Conservation (phyloP, 192 early-diverging fungal species). For the Umbelopsis vinacea region DNA sequence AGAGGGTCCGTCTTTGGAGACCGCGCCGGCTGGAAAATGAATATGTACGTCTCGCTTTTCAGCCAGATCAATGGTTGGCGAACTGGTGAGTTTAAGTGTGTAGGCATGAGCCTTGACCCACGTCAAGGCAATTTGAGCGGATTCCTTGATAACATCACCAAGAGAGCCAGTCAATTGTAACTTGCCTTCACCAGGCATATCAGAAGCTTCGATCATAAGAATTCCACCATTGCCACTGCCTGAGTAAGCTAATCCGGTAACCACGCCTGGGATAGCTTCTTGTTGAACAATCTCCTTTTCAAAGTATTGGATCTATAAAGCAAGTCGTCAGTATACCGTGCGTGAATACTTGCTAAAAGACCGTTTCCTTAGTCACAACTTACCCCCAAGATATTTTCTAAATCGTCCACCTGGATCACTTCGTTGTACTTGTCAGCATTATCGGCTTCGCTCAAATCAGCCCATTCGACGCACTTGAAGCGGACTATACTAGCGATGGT, state of each 20-base stretch:
- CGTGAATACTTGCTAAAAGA: not conserved
- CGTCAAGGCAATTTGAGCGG: constrained; percentile 70
- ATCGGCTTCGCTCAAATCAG: constrained; percentile 55
- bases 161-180: constrained; percentile 73
- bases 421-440: constrained; percentile 47
- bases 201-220: constrained; percentile 79
- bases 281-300: constrained; percentile 71
- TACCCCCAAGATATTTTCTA: constrained; percentile 75
- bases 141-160: constrained; percentile 88
- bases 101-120: constrained; percentile 75
- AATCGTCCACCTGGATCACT: constrained; percentile 45
- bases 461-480: constrained; percentile 69
- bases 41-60: constrained; percentile 74
- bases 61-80: constrained; percentile 43
- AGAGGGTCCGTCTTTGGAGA: constrained; percentile 84
- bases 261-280: constrained; percentile 66
- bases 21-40: constrained; percentile 81
- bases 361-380: not conserved
- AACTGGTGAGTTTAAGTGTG: constrained; percentile 53
- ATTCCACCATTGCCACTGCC: constrained; percentile 73
- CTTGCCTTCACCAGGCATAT: constrained; percentile 73
- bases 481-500: constrained; percentile 74
- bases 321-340: not conserved
- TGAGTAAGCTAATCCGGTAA: constrained; percentile 84
- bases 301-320: constrained; percentile 53